These are phyloP conservation scores for Arthrobotrys sphaeroides DNA, from an alignment of 2,329 filamentous ascomycete species.

Conservation along the genomic window DNA sequence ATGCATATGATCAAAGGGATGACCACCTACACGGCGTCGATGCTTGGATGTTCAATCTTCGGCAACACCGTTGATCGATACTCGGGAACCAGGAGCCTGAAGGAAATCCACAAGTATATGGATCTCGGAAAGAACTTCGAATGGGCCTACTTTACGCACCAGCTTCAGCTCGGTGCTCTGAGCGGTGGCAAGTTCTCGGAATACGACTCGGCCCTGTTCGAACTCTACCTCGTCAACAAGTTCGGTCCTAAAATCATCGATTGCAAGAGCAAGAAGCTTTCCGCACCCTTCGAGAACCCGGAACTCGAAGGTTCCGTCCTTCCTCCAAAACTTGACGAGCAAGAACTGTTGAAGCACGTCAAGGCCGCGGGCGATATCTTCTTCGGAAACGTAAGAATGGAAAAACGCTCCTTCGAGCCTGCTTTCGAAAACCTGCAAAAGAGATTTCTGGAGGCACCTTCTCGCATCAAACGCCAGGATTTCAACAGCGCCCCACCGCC, in stretches of 20 bases:
- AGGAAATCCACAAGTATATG: conserved; percentile 46
- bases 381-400: background rate
- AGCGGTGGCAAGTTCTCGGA: conserved; percentile 24
- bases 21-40: conserved; percentile 29
- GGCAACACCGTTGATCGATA: conserved; percentile 45
- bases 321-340: conserved; percentile 27
- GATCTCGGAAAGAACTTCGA: conserved; percentile 32
- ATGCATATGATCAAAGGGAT: conserved; percentile 39
- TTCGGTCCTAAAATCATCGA: conserved; percentile 41
- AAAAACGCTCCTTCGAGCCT: background rate
- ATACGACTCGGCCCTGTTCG: conserved; percentile 14
- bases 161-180: conserved; percentile 21
- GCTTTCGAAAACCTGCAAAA: background rate
- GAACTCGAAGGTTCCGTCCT: conserved; percentile 27
- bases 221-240: conserved; percentile 46
- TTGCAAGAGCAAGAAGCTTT: background rate
- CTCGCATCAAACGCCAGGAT: conserved; percentile 31
- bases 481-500: conserved; percentile 37
- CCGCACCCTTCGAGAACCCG: conserved; percentile 22
- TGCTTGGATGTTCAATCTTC: conserved; percentile 35
- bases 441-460: background rate
- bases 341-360: background rate
- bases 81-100: conserved; percentile 32
- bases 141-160: conserved; percentile 44
- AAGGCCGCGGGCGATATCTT: conserved; percentile 1